Conservation (phyloP, 2,329 filamentous ascomycete species). For the Cordyceps cateniannulata region DNA sequence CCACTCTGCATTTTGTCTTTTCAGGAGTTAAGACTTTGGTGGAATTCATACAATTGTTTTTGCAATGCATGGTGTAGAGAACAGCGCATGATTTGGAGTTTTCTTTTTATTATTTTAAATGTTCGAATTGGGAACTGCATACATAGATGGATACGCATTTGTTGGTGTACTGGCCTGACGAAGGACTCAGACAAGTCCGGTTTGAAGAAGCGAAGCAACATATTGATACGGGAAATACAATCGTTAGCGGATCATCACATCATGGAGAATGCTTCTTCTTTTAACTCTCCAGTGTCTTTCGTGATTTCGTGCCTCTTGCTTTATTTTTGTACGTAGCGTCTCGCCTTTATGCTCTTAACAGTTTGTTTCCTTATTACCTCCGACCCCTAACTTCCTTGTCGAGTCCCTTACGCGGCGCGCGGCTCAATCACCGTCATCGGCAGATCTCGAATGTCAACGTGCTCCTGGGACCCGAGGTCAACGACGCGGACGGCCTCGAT, state of each 20-base stretch:
- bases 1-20: constrained; percentile 1
- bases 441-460: constrained; percentile 69
- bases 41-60: not conserved
- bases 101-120: not conserved
- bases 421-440: constrained; percentile 58
- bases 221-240: not conserved
- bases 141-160: not conserved
- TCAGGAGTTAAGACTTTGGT: not conserved
- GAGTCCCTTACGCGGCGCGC: constrained; percentile 12
- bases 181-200: not conserved
- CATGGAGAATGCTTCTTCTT: not conserved
- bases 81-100: not conserved
- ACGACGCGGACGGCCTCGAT: constrained; percentile 68
- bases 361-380: not conserved
- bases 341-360: too few relatives aligned
- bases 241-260: not conserved
- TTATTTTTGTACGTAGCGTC: not conserved
- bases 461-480: constrained; percentile 67
- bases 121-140: not conserved
- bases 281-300: not conserved
- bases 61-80: not conserved
- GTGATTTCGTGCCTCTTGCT: not conserved
- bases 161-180: not conserved
- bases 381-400: too few relatives aligned
- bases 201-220: not conserved